Evolutionary conservation across 345 rosid species (phyloP).

Genomic region (Murraya koenigii): DNA sequence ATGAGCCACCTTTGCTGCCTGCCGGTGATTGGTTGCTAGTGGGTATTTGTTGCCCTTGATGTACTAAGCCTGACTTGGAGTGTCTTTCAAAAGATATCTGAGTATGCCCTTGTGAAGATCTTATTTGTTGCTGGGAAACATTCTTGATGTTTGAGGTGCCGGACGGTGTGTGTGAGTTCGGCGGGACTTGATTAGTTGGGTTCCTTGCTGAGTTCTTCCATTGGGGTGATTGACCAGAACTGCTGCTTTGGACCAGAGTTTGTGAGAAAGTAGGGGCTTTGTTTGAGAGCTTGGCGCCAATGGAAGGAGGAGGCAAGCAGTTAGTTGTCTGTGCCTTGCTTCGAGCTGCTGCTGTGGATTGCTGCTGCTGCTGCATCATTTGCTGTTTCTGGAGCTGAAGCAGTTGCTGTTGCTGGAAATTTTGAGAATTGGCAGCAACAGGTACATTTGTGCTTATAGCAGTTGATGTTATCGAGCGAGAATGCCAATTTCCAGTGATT

Average conservation of each 20-base stretch:
- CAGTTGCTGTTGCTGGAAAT: conserved; percentile 30
- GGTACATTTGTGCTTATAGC: conserved; percentile 24
- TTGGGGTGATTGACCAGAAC: conserved; percentile 28
- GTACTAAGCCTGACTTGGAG: conserved; percentile 20
- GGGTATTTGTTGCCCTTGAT: conserved; percentile 34
- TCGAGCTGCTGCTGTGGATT: conserved; percentile 23
- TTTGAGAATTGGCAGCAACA: conserved; percentile 18
- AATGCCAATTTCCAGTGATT: conserved; percentile 40
- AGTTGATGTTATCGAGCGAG: conserved; percentile 19
- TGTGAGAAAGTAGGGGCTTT: conserved; percentile 16
- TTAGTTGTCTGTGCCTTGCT: conserved; percentile 25
- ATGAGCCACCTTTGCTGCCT: conserved; percentile 29
- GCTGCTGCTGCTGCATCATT: conserved; percentile 36
- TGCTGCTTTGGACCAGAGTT: conserved; percentile 25
- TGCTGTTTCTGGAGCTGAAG: conserved; percentile 36
- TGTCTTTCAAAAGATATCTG: conserved; percentile 52
- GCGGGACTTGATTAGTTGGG: conserved; percentile 4
- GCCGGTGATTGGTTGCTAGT: conserved; percentile 26
- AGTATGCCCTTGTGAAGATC: conserved; percentile 38
- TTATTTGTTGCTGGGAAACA: conserved; percentile 39
- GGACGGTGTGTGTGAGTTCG: conserved; percentile 20
- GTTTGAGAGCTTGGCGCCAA: conserved; percentile 19
- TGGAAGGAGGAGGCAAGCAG: conserved; percentile 22
- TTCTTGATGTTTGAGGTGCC: conserved; percentile 27
- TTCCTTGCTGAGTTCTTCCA: conserved; percentile 37